phyloP scores from a whole-genome alignment of 2,329 filamentous ascomycete species.

The Penicillium sumatraense region DNA sequence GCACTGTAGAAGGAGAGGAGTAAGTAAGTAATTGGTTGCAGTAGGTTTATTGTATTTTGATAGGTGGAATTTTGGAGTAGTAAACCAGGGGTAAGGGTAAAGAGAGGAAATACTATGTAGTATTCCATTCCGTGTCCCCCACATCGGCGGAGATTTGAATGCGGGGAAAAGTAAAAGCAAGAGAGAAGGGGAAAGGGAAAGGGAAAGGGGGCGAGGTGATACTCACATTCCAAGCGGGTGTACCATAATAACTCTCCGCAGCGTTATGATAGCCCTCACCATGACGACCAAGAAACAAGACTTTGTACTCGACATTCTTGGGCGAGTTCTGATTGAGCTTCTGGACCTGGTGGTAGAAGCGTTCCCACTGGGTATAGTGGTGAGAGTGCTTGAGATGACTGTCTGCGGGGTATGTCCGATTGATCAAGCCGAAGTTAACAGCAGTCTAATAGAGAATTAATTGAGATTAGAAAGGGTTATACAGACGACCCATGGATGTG shows the following conservation, averaged over 20 bases:
- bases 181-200: background rate
- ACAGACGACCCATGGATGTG: too few relatives aligned
- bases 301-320: constrained; percentile 54
- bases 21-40: background rate
- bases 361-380: constrained; percentile 58
- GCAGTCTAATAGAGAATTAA: constrained; percentile 33
- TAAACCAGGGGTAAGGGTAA: background rate
- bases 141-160: background rate
- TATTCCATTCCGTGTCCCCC: background rate
- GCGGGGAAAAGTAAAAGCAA: background rate
- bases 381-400: constrained; percentile 21
- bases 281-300: constrained; percentile 64
- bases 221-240: constrained; percentile 62
- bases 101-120: background rate
- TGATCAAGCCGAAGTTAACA: constrained; percentile 55
- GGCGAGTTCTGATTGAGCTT: constrained; percentile 50
- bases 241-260: constrained; percentile 62
- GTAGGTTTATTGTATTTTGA: background rate
- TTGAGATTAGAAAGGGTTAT: background rate
- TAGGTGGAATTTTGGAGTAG: background rate
- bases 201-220: background rate
- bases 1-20: constrained; percentile 39
- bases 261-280: constrained; percentile 66
- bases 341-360: constrained; percentile 56
- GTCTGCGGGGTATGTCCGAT: constrained; percentile 51